These are phyloP conservation scores for Striga hermonthica DNA, from an alignment of 305 asterid species.

Conservation along the genomic window DNA sequence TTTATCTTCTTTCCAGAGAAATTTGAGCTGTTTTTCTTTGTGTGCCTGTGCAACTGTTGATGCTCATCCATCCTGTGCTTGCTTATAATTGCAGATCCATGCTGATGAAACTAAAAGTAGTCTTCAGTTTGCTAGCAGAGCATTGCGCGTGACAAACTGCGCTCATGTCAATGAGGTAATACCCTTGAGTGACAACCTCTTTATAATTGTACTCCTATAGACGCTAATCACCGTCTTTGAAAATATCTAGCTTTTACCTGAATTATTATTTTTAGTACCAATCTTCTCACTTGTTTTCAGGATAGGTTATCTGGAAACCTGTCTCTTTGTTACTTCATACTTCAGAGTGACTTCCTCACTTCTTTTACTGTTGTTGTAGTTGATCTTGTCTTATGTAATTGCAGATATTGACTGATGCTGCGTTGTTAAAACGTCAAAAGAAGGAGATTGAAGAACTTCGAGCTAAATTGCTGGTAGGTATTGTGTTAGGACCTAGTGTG, in stretches of 20 bases:
- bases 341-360: background rate
- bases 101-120: constrained; percentile 96
- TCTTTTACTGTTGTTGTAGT: background rate
- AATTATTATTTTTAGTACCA: constrained; percentile 7
- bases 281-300: constrained; percentile 12
- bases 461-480: constrained; percentile 70
- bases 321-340: background rate
- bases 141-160: constrained; percentile 87
- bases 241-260: constrained; percentile 11
- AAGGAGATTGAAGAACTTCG: constrained; percentile 95
- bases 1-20: constrained; percentile 13
- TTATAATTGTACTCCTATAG: constrained; percentile 25
- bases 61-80: background rate
- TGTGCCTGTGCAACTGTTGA: background rate
- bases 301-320: constrained; percentile 2
- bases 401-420: constrained; percentile 95
- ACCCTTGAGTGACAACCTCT: constrained; percentile 26
- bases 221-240: constrained; percentile 21
- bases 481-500: constrained; percentile 24
- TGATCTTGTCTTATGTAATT: constrained; percentile 32
- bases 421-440: constrained; percentile 93
- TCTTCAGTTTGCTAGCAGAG: constrained; percentile 98
- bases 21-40: constrained; percentile 1
- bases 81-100: constrained; percentile 61
- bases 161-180: constrained; percentile 95